phyloP scores from a whole-genome alignment of 2,329 filamentous ascomycete species.

The Aaosphaeria arxii region DNA sequence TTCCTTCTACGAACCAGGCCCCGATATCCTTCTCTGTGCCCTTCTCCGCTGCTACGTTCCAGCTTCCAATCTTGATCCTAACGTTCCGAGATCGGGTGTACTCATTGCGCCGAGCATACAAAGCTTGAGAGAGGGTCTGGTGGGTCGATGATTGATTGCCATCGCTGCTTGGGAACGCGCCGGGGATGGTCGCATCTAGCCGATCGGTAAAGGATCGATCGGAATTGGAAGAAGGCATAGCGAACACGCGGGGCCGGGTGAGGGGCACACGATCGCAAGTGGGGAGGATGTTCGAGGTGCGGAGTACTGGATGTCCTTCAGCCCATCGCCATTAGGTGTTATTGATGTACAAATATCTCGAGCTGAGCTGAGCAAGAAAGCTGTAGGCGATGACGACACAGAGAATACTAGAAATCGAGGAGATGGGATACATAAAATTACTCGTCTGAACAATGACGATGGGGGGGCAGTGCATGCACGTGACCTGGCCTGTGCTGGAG shows the following conservation, averaged over 20 bases:
- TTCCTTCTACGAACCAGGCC: slow-evolving; percentile 80
- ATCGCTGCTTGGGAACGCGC: slow-evolving; percentile 44
- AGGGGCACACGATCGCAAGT: background rate
- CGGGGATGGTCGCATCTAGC: slow-evolving; percentile 47
- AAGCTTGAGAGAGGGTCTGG: slow-evolving; percentile 52
- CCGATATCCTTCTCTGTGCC: slow-evolving; percentile 85
- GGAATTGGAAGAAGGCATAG: slow-evolving; percentile 20
- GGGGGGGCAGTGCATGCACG: too few relatives aligned
- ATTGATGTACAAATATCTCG: too few relatives aligned
- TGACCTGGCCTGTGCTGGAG: too few relatives aligned
- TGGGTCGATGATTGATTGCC: slow-evolving; percentile 31
- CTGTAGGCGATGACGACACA: too few relatives aligned
- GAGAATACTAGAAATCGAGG: too few relatives aligned
- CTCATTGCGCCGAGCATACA: slow-evolving; percentile 73
- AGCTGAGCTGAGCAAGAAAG: too few relatives aligned
- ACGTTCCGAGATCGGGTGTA: slow-evolving; percentile 74
- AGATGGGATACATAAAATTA: too few relatives aligned
- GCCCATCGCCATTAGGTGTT: too few relatives aligned
- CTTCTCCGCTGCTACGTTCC: slow-evolving; percentile 87
- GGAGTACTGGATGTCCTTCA: too few relatives aligned
- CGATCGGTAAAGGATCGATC: slow-evolving; percentile 18
- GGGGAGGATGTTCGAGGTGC: background rate
- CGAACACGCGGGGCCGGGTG: slow-evolving; percentile 6
- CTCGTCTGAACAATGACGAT: too few relatives aligned
- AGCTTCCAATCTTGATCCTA: slow-evolving; percentile 85